Conservation (phyloP, 805 yeast species). For the Metschnikowia matae region DNA sequence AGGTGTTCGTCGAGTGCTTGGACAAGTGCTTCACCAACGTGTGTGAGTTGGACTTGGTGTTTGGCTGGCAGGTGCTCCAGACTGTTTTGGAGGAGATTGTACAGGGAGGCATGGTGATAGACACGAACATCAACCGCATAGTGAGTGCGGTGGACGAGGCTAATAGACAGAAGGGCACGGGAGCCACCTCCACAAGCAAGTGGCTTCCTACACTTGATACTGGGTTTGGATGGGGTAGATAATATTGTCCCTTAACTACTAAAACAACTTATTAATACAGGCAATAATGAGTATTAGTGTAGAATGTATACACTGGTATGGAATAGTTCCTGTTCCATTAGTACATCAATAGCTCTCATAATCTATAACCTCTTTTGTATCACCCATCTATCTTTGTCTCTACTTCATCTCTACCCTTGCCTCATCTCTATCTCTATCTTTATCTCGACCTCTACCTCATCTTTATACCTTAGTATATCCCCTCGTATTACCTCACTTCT, state of each 20-base stretch:
- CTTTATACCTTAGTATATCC: too few relatives aligned
- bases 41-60: slow-evolving; percentile 93
- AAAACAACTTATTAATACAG: too few relatives aligned
- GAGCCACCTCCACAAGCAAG: slow-evolving; percentile 7
- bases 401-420: too few relatives aligned
- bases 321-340: too few relatives aligned
- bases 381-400: too few relatives aligned
- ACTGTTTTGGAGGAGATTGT: slow-evolving; percentile 88
- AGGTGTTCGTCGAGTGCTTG: slow-evolving; percentile 92
- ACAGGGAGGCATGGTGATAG: slow-evolving; percentile 98
- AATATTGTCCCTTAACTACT: not conserved
- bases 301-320: too few relatives aligned
- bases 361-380: too few relatives aligned
- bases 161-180: slow-evolving; percentile 44
- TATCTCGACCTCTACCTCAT: too few relatives aligned
- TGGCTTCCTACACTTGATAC: slow-evolving; percentile 25
- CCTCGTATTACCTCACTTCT: too few relatives aligned
- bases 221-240: slow-evolving; percentile 16
- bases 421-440: too few relatives aligned
- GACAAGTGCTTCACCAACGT: slow-evolving; percentile 92
- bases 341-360: too few relatives aligned
- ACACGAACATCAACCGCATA: slow-evolving; percentile 76
- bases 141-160: slow-evolving; percentile 81
- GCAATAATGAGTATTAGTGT: too few relatives aligned
- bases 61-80: slow-evolving; percentile 96